Base-by-base conservation (phyloP, 345 rosid genomes). In the Ailanthus altissimus region DNA sequence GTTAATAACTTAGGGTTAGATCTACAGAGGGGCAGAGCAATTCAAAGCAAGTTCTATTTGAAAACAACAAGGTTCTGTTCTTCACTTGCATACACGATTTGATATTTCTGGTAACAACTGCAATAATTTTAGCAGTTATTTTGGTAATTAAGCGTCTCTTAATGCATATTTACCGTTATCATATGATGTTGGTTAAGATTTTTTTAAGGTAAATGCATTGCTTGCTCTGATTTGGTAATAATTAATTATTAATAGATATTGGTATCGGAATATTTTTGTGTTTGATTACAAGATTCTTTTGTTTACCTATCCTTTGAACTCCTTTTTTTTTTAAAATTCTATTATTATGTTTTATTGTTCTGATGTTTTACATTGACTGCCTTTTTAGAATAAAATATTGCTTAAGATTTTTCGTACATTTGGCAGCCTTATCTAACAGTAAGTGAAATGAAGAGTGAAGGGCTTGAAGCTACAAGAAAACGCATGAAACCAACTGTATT, bases 401-500 rank as follows among this genome's bases (percentile, higher is more conserved):
- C 36, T 32, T 47, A 47, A 5, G 50, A 3, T 12, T 25, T 49
- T 49, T 7, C 15, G 15, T 15, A 23, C 21, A 11, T 40, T 53
- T 38, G 51, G 62, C 57, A 76, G 78, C 18, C 18, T 79, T 64
- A 20, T 51, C 8, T 21, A 40, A 15, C 20, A 23, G 21, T 53
- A 1, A 26, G 61, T 38, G 56, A 79, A 66, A 88, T 89, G 93
- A 94, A 86, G 59, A 81, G 45, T 5, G 89, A 75, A 76, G 85
- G 84, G 71, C 70, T 77, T 64, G 90, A 83, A 80, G 77, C 67
- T 56, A 46, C 12, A 65, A 83, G 86, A 72, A 95, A 95, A 84
- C 98, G 97, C 83, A 77, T 83, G 85, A 91, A 86, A 72, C 73
- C 84, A 8, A 81, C 78, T 15, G 99, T 95, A 86, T 36, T 84